phyloP scores from a whole-genome alignment of 139 green algal species.

The Ettlia oleoabundans region DNA sequence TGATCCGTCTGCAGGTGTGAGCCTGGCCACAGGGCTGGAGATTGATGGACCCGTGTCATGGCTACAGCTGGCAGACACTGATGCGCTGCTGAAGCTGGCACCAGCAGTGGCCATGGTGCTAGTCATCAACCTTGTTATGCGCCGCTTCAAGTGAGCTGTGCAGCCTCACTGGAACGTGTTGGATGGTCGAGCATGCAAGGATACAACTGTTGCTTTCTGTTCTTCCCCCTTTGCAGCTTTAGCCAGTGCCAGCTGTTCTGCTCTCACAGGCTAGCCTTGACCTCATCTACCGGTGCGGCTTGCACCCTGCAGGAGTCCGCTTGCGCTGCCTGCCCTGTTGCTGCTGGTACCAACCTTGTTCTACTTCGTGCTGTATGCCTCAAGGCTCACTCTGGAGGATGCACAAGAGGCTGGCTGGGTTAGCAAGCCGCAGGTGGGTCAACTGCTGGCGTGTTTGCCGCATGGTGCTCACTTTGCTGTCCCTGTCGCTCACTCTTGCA shows the following conservation, averaged over 20 bases:
- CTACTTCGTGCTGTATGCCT: slow-evolving; percentile 33
- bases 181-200: too few relatives aligned
- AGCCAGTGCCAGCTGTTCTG: too few relatives aligned
- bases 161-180: too few relatives aligned
- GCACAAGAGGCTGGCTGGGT: slow-evolving; percentile 72
- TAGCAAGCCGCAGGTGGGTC: slow-evolving; percentile 57
- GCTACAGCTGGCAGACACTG: neutral
- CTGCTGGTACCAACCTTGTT: slow-evolving; percentile 50
- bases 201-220: too few relatives aligned
- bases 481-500: too few relatives aligned
- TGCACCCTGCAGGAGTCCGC: slow-evolving; percentile 35
- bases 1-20: too few relatives aligned
- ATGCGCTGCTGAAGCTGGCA: slow-evolving; percentile 63
- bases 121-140: slow-evolving; percentile 45
- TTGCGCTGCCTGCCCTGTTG: slow-evolving; percentile 70
- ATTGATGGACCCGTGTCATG: too few relatives aligned
- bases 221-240: too few relatives aligned
- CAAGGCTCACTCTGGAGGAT: slow-evolving; percentile 51
- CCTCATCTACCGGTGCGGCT: neutral
- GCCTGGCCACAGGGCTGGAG: too few relatives aligned
- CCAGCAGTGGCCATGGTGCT: slow-evolving; percentile 50
- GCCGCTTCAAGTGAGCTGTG: slow-evolving; percentile 37
- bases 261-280: neutral
- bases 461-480: too few relatives aligned
- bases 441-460: too few relatives aligned